Evolutionary conservation across 2,329 filamentous ascomycete genomes (phyloP).

Genomic region (Alternaria alternata): DNA sequence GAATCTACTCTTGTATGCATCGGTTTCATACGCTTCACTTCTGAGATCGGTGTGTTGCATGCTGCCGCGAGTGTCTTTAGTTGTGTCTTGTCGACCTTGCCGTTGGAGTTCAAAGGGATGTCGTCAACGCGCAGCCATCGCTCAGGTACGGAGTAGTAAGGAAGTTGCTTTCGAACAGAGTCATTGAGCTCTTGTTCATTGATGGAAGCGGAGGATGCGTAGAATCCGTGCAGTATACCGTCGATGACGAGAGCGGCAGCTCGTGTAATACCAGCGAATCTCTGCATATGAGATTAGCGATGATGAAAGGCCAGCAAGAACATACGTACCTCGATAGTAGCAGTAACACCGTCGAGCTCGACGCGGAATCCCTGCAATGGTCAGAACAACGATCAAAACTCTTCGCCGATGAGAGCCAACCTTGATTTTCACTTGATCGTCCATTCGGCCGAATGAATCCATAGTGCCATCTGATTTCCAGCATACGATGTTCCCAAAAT

Average conservation of each 20-base stretch:
- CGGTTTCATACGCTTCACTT: neutral
- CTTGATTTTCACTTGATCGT: constrained; percentile 70
- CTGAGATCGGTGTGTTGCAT: neutral
- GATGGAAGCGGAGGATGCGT: constrained; percentile 49
- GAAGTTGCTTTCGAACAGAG: constrained; percentile 56
- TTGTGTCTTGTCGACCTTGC: constrained; percentile 64
- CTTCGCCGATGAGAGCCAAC: constrained; percentile 12
- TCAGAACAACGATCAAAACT: constrained; percentile 11
- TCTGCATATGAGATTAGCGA: constrained; percentile 32
- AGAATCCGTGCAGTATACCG: constrained; percentile 61
- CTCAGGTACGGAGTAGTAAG: constrained; percentile 65
- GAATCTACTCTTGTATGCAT: neutral
- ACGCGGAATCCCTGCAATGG: constrained; percentile 64
- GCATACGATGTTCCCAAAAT: constrained; percentile 66
- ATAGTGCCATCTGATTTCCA: constrained; percentile 64
- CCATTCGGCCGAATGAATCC: constrained; percentile 64
- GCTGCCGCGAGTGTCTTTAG: constrained; percentile 47
- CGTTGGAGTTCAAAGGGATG: constrained; percentile 63
- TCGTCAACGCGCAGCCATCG: constrained; percentile 54
- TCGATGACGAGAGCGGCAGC: constrained; percentile 60
- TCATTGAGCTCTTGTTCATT: constrained; percentile 49
- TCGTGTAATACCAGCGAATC: constrained; percentile 56
- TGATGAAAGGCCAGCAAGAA: neutral
- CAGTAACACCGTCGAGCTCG: constrained; percentile 66
- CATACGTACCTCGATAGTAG: constrained; percentile 32